A percentile compares a stretch with the other conserved stretches of the same genome.
Evolutionary conservation across 108 stramenopile species (phyloP).

Genomic region (Stephanodiscus minutulus): DNA sequence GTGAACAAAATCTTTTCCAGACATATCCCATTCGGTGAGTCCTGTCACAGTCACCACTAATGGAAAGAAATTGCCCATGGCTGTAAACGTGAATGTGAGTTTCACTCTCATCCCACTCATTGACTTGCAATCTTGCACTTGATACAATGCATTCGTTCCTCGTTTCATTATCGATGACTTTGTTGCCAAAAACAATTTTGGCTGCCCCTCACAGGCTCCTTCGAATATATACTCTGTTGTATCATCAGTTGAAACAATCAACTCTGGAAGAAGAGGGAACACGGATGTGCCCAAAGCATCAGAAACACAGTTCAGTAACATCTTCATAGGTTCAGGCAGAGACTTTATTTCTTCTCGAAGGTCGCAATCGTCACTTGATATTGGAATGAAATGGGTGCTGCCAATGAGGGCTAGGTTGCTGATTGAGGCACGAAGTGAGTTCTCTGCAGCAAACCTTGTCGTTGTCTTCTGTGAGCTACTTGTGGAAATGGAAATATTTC

Average conservation of each 20-base stretch:
- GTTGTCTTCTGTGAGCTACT: constrained; percentile 1
- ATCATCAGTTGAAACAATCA: constrained; percentile 2
- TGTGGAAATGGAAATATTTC: too few relatives aligned
- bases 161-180: not conserved
- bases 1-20: not conserved
- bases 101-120: not conserved
- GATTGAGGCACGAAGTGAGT: not conserved
- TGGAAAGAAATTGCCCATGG: not conserved
- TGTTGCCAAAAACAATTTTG: not conserved
- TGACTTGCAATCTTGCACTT: not conserved
- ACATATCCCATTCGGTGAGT: not conserved
- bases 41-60: not conserved
- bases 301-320: not conserved
- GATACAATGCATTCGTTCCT: not conserved
- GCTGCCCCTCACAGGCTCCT: constrained; percentile 2
- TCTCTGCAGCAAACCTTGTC: not conserved
- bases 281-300: constrained; percentile 3
- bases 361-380: constrained; percentile 1
- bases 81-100: constrained; percentile 1
- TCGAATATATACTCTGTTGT: constrained; percentile 1
- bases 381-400: constrained; percentile 1
- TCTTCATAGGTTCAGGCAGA: constrained; percentile 1
- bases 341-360: not conserved
- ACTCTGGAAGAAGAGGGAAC: not conserved
- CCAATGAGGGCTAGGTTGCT: not conserved